A percentile compares a stretch with the other conserved stretches of the same genome.
Conservation (phyloP, 805 yeast species). For the Debaryomyces castellii region DNA sequence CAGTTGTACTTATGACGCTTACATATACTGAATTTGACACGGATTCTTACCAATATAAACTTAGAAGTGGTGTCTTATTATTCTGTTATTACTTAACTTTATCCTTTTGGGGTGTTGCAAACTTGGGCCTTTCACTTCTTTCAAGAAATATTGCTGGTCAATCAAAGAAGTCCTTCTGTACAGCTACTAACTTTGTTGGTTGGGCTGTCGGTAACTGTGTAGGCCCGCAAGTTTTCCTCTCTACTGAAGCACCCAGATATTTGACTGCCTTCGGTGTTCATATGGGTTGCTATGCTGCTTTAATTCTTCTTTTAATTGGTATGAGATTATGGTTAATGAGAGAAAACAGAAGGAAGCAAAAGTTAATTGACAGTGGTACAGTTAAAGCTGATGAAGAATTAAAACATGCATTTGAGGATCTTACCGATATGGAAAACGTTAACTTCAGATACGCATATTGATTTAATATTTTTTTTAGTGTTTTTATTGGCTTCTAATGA, state of each 20-base stretch:
- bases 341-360: slow-evolving; percentile 15
- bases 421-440: slow-evolving; percentile 21
- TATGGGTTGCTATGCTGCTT: slow-evolving; percentile 16
- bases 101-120: slow-evolving; percentile 25
- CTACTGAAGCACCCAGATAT: slow-evolving; percentile 23
- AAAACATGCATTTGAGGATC: slow-evolving; percentile 23
- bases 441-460: slow-evolving; percentile 5
- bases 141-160: slow-evolving; percentile 21
- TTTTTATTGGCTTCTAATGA: neutral
- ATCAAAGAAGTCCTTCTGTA: slow-evolving; percentile 23
- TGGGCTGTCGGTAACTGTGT: slow-evolving; percentile 27
- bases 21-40: slow-evolving; percentile 3
- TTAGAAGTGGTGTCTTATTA: slow-evolving; percentile 29
- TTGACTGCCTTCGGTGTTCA: slow-evolving; percentile 17
- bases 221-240: slow-evolving; percentile 23
- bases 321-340: slow-evolving; percentile 11
- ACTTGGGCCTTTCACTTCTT: slow-evolving; percentile 16
- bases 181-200: slow-evolving; percentile 18
- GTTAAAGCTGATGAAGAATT: slow-evolving; percentile 7
- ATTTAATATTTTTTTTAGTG: neutral
- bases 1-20: slow-evolving; percentile 20
- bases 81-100: slow-evolving; percentile 24
- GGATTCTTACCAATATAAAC: slow-evolving; percentile 8
- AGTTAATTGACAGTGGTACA: slow-evolving; percentile 3
- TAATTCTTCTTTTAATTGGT: slow-evolving; percentile 15